Evolutionary conservation across 2,329 filamentous ascomycete species (phyloP), one percentile per base, ranked within the genome.

Genomic region (Neonectria faginata): DNA sequence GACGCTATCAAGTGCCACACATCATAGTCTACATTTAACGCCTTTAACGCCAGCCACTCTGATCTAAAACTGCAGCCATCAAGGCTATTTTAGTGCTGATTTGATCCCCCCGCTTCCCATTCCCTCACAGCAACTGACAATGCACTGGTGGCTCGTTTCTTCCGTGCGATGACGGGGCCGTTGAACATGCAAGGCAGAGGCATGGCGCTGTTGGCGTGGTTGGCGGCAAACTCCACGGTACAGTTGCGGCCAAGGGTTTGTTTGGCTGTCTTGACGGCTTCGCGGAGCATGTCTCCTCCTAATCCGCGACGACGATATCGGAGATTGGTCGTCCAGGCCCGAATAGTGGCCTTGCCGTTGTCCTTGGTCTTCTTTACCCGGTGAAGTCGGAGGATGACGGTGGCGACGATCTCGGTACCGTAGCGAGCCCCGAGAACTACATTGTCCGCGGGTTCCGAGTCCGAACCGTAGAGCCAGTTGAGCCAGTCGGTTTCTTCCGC

Each of bases 241-340:
- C 84, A 86, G 8, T 83, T 86, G 51, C 85, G 84, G 27, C 91
- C 91, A 53, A 89, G 88, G 69, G 84, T 85, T 77, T 87, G 86
- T 68, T 86, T 85, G 58, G 90, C 89, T 52, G 90, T 76, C 67
- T 83, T 83, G 7, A 94, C 87, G 2, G 91, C 92, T 71, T 92
- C 89, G 70, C 91, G 88, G 51, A 97, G 80, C 77, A 97, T 78
- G 50, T 89, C 91, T 3, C 83, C 84, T 0, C 93, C 93, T 8
- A 96, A 82, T 0, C 93, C 92, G 64, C 87, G 87, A 29, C 85
- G 82, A 20, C 93, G 85, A 77, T 93, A 96, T 70, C 85, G 84
- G 54, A 89, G 78, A 76, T 84, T 86, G 0, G 94, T 92, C 1
- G 93, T 94, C 93, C 93, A 97, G 3, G 91, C 93, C 16, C 91